Percentiles rank a stretch among this genome's conserved stretches.
phyloP scores from a whole-genome alignment of 2,329 filamentous ascomycete species.

The Neofusicoccum ribis region DNA sequence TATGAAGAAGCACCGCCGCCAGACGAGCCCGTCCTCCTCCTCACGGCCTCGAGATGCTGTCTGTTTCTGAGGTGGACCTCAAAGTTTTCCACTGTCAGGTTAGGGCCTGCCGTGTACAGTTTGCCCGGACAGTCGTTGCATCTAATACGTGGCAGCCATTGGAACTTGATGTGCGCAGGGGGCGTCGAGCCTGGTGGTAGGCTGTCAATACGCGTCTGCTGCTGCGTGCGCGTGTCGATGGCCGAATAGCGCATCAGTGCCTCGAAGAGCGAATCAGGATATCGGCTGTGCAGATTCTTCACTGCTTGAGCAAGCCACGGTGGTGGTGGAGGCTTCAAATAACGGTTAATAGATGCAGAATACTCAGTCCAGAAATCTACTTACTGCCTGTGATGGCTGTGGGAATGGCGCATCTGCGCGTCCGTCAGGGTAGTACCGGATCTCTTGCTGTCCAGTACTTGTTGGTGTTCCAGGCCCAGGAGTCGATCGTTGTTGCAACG shows the following conservation, averaged over 20 bases:
- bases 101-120: slow-evolving; percentile 86
- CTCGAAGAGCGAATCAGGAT: slow-evolving; percentile 83
- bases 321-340: slow-evolving; percentile 73
- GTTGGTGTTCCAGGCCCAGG: slow-evolving; percentile 38
- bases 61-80: slow-evolving; percentile 89
- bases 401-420: slow-evolving; percentile 67
- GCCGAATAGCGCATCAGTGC: slow-evolving; percentile 87
- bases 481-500: slow-evolving; percentile 37
- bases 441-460: slow-evolving; percentile 32
- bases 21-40: slow-evolving; percentile 29
- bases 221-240: slow-evolving; percentile 70
- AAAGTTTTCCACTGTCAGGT: slow-evolving; percentile 83
- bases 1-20: background rate
- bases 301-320: slow-evolving; percentile 78
- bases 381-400: slow-evolving; percentile 44
- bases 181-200: slow-evolving; percentile 50
- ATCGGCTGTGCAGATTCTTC: slow-evolving; percentile 65
- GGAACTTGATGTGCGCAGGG: slow-evolving; percentile 69
- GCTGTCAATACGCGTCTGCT: slow-evolving; percentile 58
- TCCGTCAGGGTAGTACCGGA: slow-evolving; percentile 49
- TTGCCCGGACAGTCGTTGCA: slow-evolving; percentile 93
- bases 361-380: background rate
- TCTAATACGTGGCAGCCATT: slow-evolving; percentile 84
- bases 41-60: slow-evolving; percentile 55
- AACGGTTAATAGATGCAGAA: background rate